phyloP scores from a whole-genome alignment of 176 grass and related monocot genomes.

The Aegilops umbellulata region DNA sequence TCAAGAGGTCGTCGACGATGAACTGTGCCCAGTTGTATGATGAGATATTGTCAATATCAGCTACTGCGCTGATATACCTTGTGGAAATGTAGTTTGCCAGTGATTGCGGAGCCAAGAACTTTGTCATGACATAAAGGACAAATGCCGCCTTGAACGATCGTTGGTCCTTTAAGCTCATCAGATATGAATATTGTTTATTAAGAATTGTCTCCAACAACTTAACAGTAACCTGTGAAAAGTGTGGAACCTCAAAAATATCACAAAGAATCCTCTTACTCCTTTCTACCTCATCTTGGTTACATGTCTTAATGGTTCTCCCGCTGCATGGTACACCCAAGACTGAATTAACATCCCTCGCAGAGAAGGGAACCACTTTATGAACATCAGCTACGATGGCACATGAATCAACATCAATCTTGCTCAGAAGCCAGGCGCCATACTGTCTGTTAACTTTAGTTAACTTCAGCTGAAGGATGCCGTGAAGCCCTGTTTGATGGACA shows the following conservation, averaged over 20 bases:
- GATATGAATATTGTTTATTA: not conserved
- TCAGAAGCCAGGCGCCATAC: not conserved
- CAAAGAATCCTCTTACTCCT: not conserved
- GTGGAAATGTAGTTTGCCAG: not conserved
- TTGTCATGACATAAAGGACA: not conserved
- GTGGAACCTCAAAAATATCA: not conserved
- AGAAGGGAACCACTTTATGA: not conserved
- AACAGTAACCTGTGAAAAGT: not conserved
- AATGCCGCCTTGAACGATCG: not conserved
- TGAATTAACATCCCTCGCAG: not conserved
- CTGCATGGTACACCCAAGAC: not conserved
- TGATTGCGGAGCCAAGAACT: not conserved
- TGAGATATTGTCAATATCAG: not conserved
- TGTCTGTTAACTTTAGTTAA: not conserved
- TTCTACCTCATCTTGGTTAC: not conserved
- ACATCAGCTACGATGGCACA: not conserved
- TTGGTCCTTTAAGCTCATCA: not conserved
- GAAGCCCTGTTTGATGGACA: not conserved
- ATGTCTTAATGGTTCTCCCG: not conserved
- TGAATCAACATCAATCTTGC: not conserved
- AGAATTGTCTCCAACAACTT: not conserved
- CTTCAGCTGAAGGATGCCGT: not conserved
- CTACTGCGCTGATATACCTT: not conserved
- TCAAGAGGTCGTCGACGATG: not conserved
- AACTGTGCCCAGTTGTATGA: not conserved